A percentile compares a stretch with the other conserved stretches of the same genome.
Conservation (phyloP, 352 stramenopile species). For the Blastocystis sp. region DNA sequence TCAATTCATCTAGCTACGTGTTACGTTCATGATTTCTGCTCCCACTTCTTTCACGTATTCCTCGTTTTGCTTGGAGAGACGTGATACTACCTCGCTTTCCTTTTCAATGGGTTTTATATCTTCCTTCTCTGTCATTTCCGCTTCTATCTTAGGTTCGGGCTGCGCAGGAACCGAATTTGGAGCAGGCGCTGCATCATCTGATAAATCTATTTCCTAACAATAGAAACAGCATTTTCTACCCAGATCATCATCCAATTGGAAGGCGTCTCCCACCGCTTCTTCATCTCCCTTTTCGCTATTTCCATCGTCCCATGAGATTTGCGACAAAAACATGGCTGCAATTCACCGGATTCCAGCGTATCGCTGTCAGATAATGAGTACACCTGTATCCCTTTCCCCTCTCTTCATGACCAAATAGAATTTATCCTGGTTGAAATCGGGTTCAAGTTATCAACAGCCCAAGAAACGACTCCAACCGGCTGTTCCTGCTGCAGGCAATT, state of each 20-base stretch:
- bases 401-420: slow-evolving; percentile 16
- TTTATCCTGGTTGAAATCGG: slow-evolving; percentile 13
- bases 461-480: slow-evolving; percentile 16
- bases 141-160: background rate
- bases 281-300: slow-evolving; percentile 1
- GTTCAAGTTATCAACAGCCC: slow-evolving; percentile 46
- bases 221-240: slow-evolving; percentile 2
- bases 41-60: slow-evolving; percentile 32
- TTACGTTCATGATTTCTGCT: background rate
- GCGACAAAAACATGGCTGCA: slow-evolving; percentile 11
- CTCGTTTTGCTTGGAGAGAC: slow-evolving; percentile 22
- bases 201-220: slow-evolving; percentile 1
- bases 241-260: slow-evolving; percentile 64
- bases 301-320: background rate
- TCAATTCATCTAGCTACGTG: slow-evolving; percentile 14
- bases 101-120: background rate
- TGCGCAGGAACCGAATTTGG: background rate
- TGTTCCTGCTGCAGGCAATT: slow-evolving; percentile 8
- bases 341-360: background rate
- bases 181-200: slow-evolving; percentile 11
- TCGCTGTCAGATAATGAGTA: slow-evolving; percentile 9
- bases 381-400: background rate
- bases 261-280: background rate
- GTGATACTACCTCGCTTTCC: background rate
- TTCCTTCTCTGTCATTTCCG: slow-evolving; percentile 10